Conservation (phyloP, 257 asterid genomes). For the Striga asiatica region DNA sequence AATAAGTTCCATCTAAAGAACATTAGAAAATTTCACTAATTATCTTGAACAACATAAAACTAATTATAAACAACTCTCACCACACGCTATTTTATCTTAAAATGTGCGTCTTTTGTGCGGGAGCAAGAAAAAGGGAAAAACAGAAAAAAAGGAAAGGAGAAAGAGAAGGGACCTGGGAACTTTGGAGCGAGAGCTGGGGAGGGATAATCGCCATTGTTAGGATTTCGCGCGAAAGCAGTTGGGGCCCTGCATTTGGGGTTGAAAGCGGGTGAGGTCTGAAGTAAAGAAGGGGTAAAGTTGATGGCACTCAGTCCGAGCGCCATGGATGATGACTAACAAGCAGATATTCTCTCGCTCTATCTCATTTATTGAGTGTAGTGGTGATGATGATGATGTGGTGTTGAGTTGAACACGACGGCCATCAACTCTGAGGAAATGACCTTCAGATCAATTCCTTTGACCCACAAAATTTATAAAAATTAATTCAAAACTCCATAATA, state of each 20-base stretch:
- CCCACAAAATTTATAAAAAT: too few species aligned
- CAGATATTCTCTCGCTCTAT: background rate
- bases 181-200: constrained; percentile 18
- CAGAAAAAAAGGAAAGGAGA: background rate
- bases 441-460: too few species aligned
- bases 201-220: constrained; percentile 19
- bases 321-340: constrained; percentile 14
- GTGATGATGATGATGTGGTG: constrained; percentile 28
- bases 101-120: background rate
- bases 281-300: background rate
- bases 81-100: background rate
- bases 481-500: too few species aligned
- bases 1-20: too few species aligned
- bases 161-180: constrained; percentile 29
- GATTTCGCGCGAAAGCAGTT: constrained; percentile 15
- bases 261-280: background rate
- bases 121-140: background rate
- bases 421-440: too few species aligned
- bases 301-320: constrained; percentile 14
- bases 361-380: background rate
- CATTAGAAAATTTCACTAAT: too few species aligned
- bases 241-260: constrained; percentile 13
- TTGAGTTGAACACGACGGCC: constrained; percentile 13
- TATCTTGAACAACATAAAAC: background rate
- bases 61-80: background rate